Evolutionary conservation across 306 rosid species (phyloP).

Genomic region (Cucurbita maxima): DNA sequence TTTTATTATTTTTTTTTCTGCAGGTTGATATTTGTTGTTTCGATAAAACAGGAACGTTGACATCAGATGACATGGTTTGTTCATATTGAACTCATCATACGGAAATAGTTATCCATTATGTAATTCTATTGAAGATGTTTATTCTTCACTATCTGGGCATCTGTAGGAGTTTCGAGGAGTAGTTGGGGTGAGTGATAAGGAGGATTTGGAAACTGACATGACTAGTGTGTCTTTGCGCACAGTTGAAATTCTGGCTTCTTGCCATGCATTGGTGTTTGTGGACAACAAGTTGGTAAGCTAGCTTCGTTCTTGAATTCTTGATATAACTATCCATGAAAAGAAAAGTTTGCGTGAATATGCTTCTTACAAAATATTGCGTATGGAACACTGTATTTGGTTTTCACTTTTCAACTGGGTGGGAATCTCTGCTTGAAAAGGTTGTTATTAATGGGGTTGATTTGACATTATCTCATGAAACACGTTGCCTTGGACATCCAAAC

Average conservation of each 20-base stretch:
- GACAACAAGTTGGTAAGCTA: constrained; percentile 86
- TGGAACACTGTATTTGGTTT: constrained; percentile 1
- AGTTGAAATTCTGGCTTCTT: constrained; percentile 86
- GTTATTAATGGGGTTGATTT: constrained; percentile 92
- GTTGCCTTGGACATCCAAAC: too few species aligned
- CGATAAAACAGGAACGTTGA: constrained; percentile 98
- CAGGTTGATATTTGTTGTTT: constrained; percentile 99
- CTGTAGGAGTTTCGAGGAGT: constrained; percentile 86
- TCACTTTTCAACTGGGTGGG: constrained; percentile 53
- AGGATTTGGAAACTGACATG: constrained; percentile 63
- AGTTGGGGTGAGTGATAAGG: constrained; percentile 42
- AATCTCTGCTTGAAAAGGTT: constrained; percentile 99
- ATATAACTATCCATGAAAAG: background rate
- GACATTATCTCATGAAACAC: constrained; percentile 8
- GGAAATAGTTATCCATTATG: constrained; percentile 2
- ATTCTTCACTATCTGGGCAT: constrained; percentile 6
- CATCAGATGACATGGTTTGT: constrained; percentile 97
- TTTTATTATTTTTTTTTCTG: constrained; percentile 14
- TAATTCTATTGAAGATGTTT: constrained; percentile 1
- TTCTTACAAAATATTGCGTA: background rate
- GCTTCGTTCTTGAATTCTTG: background rate
- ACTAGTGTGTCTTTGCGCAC: constrained; percentile 53
- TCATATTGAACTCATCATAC: background rate
- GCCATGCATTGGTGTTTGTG: constrained; percentile 95
- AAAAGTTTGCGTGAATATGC: background rate